Percentiles rank a stretch among this genome's conserved stretches.
These are phyloP conservation scores for Parascedosporium putredinis DNA, from an alignment of 2,329 filamentous ascomycete genomes.

Conservation along the genomic window DNA sequence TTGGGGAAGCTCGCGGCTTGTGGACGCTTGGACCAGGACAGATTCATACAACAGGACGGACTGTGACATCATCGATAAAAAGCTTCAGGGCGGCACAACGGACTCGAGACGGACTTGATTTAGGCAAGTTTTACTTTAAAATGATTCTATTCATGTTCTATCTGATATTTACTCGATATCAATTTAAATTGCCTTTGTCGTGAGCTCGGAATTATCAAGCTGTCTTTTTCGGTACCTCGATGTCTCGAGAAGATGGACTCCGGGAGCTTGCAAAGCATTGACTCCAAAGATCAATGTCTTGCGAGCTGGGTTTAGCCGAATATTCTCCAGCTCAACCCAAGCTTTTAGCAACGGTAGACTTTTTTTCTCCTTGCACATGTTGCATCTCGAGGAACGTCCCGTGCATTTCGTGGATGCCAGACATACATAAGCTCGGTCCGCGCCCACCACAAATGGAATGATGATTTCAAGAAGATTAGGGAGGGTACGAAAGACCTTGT, in stretches of 20 bases:
- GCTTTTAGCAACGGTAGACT: not conserved
- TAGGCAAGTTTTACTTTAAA: not conserved
- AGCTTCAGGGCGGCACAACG: no score
- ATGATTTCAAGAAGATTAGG: constrained; percentile 34
- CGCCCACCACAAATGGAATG: constrained; percentile 8
- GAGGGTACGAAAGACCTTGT: constrained; percentile 23
- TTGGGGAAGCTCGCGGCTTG: not conserved
- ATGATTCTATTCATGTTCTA: not conserved
- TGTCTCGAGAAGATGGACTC: no score
- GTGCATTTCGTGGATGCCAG: no score
- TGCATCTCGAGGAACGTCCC: no score
- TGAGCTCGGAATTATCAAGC: no score
- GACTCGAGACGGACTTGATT: no score
- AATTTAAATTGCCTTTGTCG: no score
- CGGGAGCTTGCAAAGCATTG: no score
- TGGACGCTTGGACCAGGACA: constrained; percentile 5
- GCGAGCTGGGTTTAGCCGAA: not conserved
- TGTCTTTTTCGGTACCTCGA: no score
- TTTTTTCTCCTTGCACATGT: not conserved
- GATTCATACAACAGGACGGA: not conserved
- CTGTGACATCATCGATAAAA: constrained; percentile 6
- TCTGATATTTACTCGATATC: no score
- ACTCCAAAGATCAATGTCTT: no score
- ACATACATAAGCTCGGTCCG: not conserved
- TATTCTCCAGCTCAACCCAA: not conserved